Percentiles rank a stretch among this genome's conserved stretches.
phyloP scores from a whole-genome alignment of 805 yeast genomes.

The Saccharomycopsis sp. region DNA sequence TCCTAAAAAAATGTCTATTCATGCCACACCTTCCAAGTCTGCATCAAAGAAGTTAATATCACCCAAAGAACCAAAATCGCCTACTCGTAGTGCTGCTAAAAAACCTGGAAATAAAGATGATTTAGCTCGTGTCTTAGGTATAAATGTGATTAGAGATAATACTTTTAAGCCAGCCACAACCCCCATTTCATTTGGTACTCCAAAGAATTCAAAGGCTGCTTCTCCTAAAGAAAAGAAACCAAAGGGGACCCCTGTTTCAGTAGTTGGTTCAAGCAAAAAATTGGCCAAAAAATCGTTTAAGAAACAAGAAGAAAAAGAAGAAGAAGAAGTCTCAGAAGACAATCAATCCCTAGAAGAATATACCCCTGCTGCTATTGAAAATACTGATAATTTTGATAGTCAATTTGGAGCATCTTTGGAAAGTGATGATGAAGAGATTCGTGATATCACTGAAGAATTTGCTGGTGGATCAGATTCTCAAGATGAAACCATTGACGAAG shows the following conservation, averaged over 20 bases:
- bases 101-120: slow-evolving; percentile 8
- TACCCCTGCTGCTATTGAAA: too few species aligned
- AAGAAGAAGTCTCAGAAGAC: neutral
- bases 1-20: neutral
- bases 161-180: slow-evolving; percentile 5
- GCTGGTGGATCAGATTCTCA: neutral
- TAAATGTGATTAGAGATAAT: slow-evolving; percentile 8
- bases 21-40: neutral
- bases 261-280: too few species aligned
- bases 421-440: slow-evolving; percentile 2
- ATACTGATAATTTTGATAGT: too few species aligned
- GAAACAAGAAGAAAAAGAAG: neutral
- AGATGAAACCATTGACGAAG: neutral
- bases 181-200: neutral
- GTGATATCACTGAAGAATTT: neutral
- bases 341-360: too few species aligned
- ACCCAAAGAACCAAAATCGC: neutral
- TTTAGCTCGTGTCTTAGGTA: slow-evolving; percentile 14
- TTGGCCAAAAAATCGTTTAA: slow-evolving; percentile 8
- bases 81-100: neutral
- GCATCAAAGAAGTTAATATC: neutral
- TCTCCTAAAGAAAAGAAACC: too few species aligned
- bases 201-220: neutral
- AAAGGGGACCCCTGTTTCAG: neutral
- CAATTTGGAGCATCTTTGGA: neutral